A percentile compares a stretch with the other conserved stretches of the same genome.
These are phyloP conservation scores for Pyricularia pennisetigena DNA, from an alignment of 2,329 filamentous ascomycete genomes.

Conservation along the genomic window DNA sequence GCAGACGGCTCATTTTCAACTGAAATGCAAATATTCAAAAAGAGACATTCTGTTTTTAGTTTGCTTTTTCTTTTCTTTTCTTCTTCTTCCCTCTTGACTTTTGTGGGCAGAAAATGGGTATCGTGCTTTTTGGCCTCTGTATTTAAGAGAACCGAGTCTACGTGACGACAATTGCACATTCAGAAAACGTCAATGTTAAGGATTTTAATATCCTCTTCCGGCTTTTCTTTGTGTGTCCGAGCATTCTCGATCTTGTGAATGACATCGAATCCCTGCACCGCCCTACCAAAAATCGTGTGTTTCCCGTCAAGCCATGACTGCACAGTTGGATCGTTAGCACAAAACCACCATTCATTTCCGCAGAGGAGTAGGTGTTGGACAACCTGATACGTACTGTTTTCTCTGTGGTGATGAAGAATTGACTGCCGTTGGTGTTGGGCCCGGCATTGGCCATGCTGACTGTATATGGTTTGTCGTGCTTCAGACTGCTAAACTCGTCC, in stretches of 20 bases:
- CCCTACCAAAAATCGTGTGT: conserved; percentile 91
- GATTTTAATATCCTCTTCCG: conserved; percentile 95
- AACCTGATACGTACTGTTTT: conserved; percentile 59
- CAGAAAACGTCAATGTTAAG: conserved; percentile 67
- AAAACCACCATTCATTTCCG: background rate
- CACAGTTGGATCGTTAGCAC: background rate
- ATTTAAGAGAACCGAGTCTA: background rate
- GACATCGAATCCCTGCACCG: conserved; percentile 83
- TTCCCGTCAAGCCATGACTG: conserved; percentile 89
- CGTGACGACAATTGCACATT: conserved; percentile 2
- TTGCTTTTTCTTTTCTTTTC: too few relatives aligned
- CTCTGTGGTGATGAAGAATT: conserved; percentile 98
- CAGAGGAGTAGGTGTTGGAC: background rate
- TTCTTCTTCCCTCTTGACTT: too few relatives aligned
- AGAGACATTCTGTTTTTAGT: background rate
- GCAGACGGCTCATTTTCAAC: background rate
- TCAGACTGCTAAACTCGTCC: conserved; percentile 85
- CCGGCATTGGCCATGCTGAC: conserved; percentile 97
- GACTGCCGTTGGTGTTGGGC: conserved; percentile 87
- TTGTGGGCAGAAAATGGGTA: background rate
- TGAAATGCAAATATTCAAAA: background rate
- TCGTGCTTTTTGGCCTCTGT: background rate
- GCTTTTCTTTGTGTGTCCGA: conserved; percentile 82
- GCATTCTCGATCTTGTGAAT: conserved; percentile 92
- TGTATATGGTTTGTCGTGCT: conserved; percentile 93